Evolutionary conservation across 306 rosid species (phyloP).

Genomic region (Cyamopsis tetragonoloba): DNA sequence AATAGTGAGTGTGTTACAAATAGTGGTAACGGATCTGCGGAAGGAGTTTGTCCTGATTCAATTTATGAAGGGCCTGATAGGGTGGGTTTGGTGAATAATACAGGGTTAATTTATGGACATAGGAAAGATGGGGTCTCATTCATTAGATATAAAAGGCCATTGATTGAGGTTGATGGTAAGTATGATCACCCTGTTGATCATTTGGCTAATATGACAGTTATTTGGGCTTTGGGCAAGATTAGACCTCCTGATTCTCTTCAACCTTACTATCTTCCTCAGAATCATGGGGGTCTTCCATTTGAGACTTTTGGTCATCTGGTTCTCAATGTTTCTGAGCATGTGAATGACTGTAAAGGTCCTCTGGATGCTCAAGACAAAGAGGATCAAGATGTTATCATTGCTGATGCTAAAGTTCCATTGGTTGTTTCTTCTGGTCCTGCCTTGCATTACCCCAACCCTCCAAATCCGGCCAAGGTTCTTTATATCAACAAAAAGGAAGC

Average conservation of each 20-base stretch:
- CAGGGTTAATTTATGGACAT: conserved; percentile 63
- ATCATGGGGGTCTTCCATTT: conserved; percentile 50
- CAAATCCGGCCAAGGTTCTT: conserved; percentile 70
- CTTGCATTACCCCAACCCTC: conserved; percentile 76
- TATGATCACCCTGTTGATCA: conserved; percentile 64
- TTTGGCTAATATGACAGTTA: conserved; percentile 51
- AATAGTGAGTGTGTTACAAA: conserved; percentile 55
- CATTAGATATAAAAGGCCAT: conserved; percentile 63
- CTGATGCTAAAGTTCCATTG: conserved; percentile 71
- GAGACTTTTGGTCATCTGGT: conserved; percentile 55
- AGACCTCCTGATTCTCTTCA: conserved; percentile 70
- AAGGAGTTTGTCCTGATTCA: conserved; percentile 89
- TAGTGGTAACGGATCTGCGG: conserved; percentile 43
- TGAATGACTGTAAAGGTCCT: conserved; percentile 79
- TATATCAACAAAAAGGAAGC: conserved; percentile 90
- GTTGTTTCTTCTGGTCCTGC: conserved; percentile 60
- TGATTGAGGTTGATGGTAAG: conserved; percentile 47
- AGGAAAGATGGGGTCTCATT: conserved; percentile 74
- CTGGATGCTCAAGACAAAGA: conserved; percentile 77
- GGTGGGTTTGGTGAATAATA: conserved; percentile 48
- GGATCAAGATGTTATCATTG: conserved; percentile 75
- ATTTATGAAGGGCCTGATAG: conserved; percentile 42
- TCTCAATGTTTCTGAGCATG: conserved; percentile 60
- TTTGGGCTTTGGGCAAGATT: conserved; percentile 84
- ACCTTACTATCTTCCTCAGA: conserved; percentile 83